Percentiles rank a stretch among this genome's conserved stretches.
These are phyloP conservation scores for Mycena indigotica DNA, from an alignment of 768 basidiomycete genomes.

Conservation along the genomic window DNA sequence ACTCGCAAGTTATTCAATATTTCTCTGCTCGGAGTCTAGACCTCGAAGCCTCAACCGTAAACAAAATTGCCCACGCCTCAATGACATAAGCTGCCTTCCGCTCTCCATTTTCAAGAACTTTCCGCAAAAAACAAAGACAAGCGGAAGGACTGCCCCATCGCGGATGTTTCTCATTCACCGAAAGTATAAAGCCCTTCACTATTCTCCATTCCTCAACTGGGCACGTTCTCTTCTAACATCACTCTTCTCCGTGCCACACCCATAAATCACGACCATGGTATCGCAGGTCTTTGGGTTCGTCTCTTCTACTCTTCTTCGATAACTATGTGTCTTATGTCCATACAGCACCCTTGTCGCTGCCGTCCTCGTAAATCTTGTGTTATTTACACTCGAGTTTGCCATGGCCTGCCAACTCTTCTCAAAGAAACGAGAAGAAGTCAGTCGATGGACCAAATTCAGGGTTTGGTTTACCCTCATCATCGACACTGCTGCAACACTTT, in stretches of 20 bases:
- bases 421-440: not conserved
- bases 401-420: constrained; percentile 9
- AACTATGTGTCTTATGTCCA: not conserved
- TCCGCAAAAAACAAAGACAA: too few relatives aligned
- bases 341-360: constrained; percentile 13
- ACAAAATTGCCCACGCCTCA: not conserved
- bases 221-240: not conserved
- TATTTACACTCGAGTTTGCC: constrained; percentile 12
- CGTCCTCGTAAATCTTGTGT: constrained; percentile 6
- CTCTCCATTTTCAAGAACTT: too few relatives aligned
- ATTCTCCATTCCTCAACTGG: not conserved
- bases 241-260: not conserved
- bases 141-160: not conserved
- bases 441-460: constrained; percentile 3
- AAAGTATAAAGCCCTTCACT: not conserved
- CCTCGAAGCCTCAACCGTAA: not conserved
- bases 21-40: not conserved
- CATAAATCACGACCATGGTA: constrained; percentile 4
- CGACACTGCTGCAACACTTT: constrained; percentile 8
- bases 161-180: not conserved
- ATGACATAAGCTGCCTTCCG: not conserved
- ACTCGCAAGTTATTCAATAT: not conserved
- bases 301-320: not conserved
- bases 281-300: constrained; percentile 11
- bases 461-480: constrained; percentile 10